Evolutionary conservation across 2,329 filamentous ascomycete genomes (phyloP).

Genomic region (Colletotrichum caudatum): DNA sequence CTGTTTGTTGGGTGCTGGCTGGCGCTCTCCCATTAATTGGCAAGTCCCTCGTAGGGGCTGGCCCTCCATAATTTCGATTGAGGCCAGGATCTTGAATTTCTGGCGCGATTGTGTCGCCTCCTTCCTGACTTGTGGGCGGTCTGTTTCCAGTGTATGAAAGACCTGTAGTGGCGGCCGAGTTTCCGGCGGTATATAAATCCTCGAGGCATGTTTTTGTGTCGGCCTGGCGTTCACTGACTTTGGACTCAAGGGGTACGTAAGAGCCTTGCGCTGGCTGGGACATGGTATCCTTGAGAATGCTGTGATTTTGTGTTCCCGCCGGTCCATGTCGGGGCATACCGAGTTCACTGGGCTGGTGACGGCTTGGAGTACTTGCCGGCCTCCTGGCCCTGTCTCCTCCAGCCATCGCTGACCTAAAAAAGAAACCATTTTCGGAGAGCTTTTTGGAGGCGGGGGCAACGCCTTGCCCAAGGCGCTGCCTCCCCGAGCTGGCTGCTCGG

Average conservation of each 20-base stretch:
- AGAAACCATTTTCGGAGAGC: slow-evolving; percentile 24
- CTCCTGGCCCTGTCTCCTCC: slow-evolving; percentile 1
- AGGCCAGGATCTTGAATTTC: background rate
- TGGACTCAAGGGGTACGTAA: background rate
- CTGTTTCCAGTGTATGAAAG: background rate
- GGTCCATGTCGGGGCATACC: slow-evolving; percentile 7
- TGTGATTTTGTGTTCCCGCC: background rate
- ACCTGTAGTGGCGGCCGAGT: background rate
- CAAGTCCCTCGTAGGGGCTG: background rate
- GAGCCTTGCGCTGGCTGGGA: background rate
- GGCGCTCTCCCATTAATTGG: background rate
- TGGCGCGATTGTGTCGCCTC: background rate
- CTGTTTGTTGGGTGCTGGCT: slow-evolving; percentile 1
- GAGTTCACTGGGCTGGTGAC: slow-evolving; percentile 11
- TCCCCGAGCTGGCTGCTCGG: background rate
- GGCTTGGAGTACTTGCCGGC: slow-evolving; percentile 22
- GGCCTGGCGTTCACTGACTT: background rate
- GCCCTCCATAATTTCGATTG: background rate
- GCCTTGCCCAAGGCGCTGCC: background rate
- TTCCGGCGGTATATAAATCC: background rate
- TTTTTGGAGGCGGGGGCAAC: background rate
- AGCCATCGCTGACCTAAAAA: slow-evolving; percentile 42
- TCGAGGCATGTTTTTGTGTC: background rate
- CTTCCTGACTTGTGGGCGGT: background rate
- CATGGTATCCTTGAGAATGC: background rate